phyloP scores from a whole-genome alignment of 2,329 filamentous ascomycete species.

The Alternaria triticina region DNA sequence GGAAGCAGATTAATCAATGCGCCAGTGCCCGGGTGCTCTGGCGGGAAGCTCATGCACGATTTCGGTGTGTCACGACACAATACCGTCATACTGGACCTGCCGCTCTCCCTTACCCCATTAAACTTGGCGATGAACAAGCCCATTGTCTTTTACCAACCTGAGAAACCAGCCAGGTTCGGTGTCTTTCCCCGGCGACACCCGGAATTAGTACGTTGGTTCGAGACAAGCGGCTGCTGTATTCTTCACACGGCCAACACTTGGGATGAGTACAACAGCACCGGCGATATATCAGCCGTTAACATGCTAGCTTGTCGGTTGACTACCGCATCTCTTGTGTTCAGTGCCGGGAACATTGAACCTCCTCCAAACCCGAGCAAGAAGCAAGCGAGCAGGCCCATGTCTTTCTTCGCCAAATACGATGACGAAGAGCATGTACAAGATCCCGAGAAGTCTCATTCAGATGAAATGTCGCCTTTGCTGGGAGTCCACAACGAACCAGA shows the following conservation, averaged over 20 bases:
- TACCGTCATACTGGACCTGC: constrained; percentile 73
- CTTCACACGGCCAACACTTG: constrained; percentile 76
- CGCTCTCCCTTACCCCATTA: constrained; percentile 68
- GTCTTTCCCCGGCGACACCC: constrained; percentile 70
- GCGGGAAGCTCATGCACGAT: constrained; percentile 78
- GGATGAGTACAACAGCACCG: constrained; percentile 57
- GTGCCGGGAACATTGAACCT: constrained; percentile 66
- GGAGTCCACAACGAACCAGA: constrained; percentile 2
- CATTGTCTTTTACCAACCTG: constrained; percentile 65
- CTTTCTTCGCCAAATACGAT: constrained; percentile 56
- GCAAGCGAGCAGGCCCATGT: constrained; percentile 44
- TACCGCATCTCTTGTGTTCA: constrained; percentile 69
- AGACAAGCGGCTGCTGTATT: constrained; percentile 71
- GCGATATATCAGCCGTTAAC: constrained; percentile 58
- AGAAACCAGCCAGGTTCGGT: constrained; percentile 67
- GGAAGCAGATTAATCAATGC: constrained; percentile 54
- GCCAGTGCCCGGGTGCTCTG: constrained; percentile 65
- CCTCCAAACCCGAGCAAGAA: constrained; percentile 49
- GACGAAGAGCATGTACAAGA: constrained; percentile 35
- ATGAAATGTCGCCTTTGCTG: constrained; percentile 35
- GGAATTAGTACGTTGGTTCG: constrained; percentile 67
- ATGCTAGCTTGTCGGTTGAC: constrained; percentile 72
- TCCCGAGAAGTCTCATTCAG: constrained; percentile 32
- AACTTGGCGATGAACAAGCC: constrained; percentile 64
- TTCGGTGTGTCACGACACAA: constrained; percentile 70